Percentiles rank a stretch among this genome's conserved stretches.
Evolutionary conservation across 805 yeast species (phyloP).

Genomic region (Sungouiella blattae): DNA sequence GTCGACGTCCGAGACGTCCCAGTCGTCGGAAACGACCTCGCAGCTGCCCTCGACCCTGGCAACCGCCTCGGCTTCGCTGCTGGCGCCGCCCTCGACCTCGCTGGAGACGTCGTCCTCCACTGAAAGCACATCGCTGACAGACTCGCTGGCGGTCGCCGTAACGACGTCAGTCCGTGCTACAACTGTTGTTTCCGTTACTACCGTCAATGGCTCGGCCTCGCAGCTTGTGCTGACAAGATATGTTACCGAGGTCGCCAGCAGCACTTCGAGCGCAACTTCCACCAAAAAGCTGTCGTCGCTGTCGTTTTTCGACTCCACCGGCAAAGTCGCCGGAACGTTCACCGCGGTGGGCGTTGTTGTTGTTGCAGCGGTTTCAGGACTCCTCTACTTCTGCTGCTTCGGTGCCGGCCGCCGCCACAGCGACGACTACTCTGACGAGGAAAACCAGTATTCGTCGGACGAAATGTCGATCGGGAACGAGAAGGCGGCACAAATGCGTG

Average conservation of each 20-base stretch:
- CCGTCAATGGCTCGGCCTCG: constrained; percentile 31
- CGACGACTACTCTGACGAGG: constrained; percentile 36
- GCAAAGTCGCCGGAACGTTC: constrained; percentile 84
- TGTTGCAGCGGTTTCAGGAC: constrained; percentile 38
- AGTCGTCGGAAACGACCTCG: constrained; percentile 10
- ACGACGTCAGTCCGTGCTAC: constrained; percentile 24
- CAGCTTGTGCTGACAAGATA: constrained; percentile 19
- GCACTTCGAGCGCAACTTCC: constrained; percentile 8
- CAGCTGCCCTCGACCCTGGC: constrained; percentile 16
- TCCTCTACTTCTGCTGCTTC: constrained; percentile 41
- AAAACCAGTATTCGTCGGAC: constrained; percentile 35
- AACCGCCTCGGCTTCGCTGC: constrained; percentile 11
- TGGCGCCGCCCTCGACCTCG: constrained; percentile 13
- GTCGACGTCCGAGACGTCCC: constrained; percentile 1
- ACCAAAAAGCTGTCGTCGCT: constrained; percentile 9
- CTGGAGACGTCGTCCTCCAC: constrained; percentile 6
- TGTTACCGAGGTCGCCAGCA: constrained; percentile 17
- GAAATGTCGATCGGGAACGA: constrained; percentile 22
- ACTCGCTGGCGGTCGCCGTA: constrained; percentile 8
- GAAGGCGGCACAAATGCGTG: constrained; percentile 9
- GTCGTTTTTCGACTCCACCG: constrained; percentile 63
- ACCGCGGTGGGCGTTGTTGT: constrained; percentile 71
- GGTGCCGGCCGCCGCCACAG: constrained; percentile 12
- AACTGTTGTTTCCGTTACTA: constrained; percentile 28
- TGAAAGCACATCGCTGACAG: constrained; percentile 14